Conservation (phyloP, 768 basidiomycete genomes). For the Scleroderma bovista region DNA sequence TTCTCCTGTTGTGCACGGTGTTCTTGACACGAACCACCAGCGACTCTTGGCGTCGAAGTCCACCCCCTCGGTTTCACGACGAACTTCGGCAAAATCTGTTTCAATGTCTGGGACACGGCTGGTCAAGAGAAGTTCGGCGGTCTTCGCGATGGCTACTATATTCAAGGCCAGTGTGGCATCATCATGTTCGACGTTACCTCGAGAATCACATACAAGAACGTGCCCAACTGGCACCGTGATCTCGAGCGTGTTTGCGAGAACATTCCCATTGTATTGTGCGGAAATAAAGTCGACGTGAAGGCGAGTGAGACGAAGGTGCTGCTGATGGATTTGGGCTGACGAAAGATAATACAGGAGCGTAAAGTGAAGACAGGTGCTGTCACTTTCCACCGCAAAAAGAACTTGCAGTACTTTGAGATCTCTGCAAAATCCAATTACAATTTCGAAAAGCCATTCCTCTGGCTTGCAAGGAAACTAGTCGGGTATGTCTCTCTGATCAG, state of each 20-base stretch:
- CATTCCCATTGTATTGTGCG: slow-evolving; percentile 98
- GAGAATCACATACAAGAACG: slow-evolving; percentile 99
- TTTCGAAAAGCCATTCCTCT: slow-evolving; percentile 99
- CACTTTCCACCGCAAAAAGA: slow-evolving; percentile 99
- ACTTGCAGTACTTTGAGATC: slow-evolving; percentile 99
- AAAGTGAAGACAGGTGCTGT: slow-evolving; percentile 99
- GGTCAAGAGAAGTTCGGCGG: slow-evolving; percentile 99
- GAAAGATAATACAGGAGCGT: slow-evolving; percentile 66
- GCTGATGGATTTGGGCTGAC: slow-evolving; percentile 5
- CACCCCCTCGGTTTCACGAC: slow-evolving; percentile 95
- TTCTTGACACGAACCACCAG: slow-evolving; percentile 38
- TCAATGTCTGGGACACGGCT: slow-evolving; percentile 99
- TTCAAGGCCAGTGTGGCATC: slow-evolving; percentile 98
- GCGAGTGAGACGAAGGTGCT: slow-evolving; percentile 37
- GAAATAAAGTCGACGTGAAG: slow-evolving; percentile 99
- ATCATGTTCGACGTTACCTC: slow-evolving; percentile 99
- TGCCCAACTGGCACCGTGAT: slow-evolving; percentile 99
- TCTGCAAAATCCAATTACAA: slow-evolving; percentile 99
- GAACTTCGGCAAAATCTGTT: slow-evolving; percentile 98
- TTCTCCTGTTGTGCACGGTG: slow-evolving; percentile 7
- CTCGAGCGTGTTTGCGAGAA: slow-evolving; percentile 99
- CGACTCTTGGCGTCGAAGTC: slow-evolving; percentile 99
- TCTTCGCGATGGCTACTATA: slow-evolving; percentile 94
- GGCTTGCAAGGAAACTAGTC: slow-evolving; percentile 97
- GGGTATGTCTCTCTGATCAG: slow-evolving; percentile 52